These are phyloP conservation scores for Coemansia sp. DNA, from an alignment of 192 early-diverging fungal species.

Conservation along the genomic window DNA sequence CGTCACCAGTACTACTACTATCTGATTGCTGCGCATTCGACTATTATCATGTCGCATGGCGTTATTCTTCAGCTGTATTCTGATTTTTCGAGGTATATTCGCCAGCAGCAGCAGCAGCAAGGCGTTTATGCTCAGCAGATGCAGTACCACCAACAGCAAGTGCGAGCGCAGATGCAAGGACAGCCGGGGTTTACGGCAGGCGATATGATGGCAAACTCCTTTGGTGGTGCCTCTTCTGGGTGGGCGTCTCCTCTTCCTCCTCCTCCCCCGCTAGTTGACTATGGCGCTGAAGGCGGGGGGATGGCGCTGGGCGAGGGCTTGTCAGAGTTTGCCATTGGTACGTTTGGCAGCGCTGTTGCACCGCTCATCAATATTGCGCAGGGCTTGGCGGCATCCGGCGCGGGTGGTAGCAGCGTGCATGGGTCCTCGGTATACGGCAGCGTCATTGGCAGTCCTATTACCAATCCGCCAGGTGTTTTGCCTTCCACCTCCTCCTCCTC, in stretches of 20 bases:
- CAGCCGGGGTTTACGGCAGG: background rate
- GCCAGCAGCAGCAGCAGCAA: constrained; percentile 30
- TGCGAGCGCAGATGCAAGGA: background rate
- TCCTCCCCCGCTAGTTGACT: constrained; percentile 17
- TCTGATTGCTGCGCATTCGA: constrained; percentile 53
- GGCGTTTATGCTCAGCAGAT: constrained; percentile 2
- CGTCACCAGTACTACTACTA: constrained; percentile 60
- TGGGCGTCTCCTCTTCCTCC: constrained; percentile 20
- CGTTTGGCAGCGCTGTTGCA: constrained; percentile 44
- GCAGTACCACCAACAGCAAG: constrained; percentile 1
- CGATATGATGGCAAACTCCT: background rate
- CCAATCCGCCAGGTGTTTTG: background rate
- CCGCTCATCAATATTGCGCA: constrained; percentile 47
- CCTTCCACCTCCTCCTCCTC: background rate
- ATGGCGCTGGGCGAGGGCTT: constrained; percentile 48
- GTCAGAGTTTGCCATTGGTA: constrained; percentile 54
- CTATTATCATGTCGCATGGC: constrained; percentile 57
- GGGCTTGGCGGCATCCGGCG: constrained; percentile 21
- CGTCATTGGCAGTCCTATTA: constrained; percentile 45
- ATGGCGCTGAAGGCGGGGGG: background rate
- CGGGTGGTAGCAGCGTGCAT: constrained; percentile 31
- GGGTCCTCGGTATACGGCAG: constrained; percentile 47
- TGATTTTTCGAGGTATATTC: constrained; percentile 44
- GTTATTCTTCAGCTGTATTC: constrained; percentile 49
- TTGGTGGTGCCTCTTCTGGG: background rate